Evolutionary conservation across 2,329 filamentous ascomycete species (phyloP).

Genomic region (Pseudonectria buxi): DNA sequence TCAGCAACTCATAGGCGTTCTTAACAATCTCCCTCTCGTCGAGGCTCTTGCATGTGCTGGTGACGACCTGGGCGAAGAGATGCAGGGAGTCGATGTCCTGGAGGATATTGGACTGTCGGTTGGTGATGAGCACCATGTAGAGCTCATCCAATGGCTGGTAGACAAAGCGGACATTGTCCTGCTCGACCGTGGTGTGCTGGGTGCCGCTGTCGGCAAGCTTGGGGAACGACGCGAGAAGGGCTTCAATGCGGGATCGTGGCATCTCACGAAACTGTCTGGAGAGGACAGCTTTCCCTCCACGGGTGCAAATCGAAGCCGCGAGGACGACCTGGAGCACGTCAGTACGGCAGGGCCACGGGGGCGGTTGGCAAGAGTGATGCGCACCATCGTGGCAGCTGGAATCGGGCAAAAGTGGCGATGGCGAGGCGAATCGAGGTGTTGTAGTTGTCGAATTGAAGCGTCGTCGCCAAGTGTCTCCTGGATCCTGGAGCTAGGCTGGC

Average conservation of each 20-base stretch:
- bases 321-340: conserved; percentile 71
- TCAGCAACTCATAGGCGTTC: conserved; percentile 93
- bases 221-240: conserved; percentile 90
- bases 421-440: conserved; percentile 15
- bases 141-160: conserved; percentile 98
- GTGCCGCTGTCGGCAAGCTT: conserved; percentile 95
- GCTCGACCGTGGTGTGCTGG: conserved; percentile 96
- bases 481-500: conserved; percentile 24
- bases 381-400: conserved; percentile 33
- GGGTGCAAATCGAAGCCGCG: conserved; percentile 96
- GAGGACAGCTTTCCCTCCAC: conserved; percentile 95
- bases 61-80: conserved; percentile 94
- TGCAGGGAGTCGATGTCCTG: conserved; percentile 99
- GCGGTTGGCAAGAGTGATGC: conserved; percentile 8
- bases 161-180: conserved; percentile 98
- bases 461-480: conserved; percentile 7
- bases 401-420: conserved; percentile 14
- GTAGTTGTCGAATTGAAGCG: conserved; percentile 11
- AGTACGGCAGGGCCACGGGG: conserved; percentile 10
- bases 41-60: conserved; percentile 89
- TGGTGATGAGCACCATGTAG: conserved; percentile 99
- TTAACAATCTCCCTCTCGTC: conserved; percentile 93
- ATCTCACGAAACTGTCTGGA: conserved; percentile 98
- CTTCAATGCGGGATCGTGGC: conserved; percentile 93
- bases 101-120: conserved; percentile 97